phyloP scores from a whole-genome alignment of 2,329 filamentous ascomycete species.

The Verticillium nubilum region DNA sequence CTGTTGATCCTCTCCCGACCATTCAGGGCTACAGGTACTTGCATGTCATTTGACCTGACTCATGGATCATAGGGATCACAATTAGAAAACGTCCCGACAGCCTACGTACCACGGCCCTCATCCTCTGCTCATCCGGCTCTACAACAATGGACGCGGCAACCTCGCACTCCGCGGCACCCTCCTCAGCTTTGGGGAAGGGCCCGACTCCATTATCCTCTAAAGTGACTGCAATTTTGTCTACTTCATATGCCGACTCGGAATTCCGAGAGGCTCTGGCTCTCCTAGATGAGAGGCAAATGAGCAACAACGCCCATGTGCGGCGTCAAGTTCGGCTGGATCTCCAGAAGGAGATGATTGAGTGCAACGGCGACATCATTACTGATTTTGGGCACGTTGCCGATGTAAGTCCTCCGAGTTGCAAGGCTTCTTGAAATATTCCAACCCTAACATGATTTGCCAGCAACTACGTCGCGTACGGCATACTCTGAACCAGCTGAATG shows the following conservation, averaged over 20 bases:
- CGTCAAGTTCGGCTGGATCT: slow-evolving; percentile 75
- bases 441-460: slow-evolving; percentile 36
- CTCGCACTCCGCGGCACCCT: slow-evolving; percentile 16
- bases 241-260: slow-evolving; percentile 87
- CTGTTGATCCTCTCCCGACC: too few relatives aligned
- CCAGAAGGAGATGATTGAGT: slow-evolving; percentile 87
- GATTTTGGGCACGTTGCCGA: slow-evolving; percentile 89
- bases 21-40: too few relatives aligned
- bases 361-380: slow-evolving; percentile 81
- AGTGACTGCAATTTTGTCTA: slow-evolving; percentile 78
- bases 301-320: slow-evolving; percentile 72
- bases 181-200: slow-evolving; percentile 27
- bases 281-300: slow-evolving; percentile 64
- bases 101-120: neutral
- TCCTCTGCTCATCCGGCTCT: neutral
- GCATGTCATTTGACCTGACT: too few relatives aligned
- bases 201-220: slow-evolving; percentile 71
- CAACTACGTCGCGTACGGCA: slow-evolving; percentile 82
- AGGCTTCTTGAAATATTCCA: neutral
- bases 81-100: neutral
- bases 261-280: slow-evolving; percentile 80
- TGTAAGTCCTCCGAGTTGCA: slow-evolving; percentile 40
- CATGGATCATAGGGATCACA: neutral
- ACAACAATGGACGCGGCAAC: neutral
- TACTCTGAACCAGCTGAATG: slow-evolving; percentile 73